phyloP scores from a whole-genome alignment of 2,329 filamentous ascomycete species.

The Sordariomycetes sp. region DNA sequence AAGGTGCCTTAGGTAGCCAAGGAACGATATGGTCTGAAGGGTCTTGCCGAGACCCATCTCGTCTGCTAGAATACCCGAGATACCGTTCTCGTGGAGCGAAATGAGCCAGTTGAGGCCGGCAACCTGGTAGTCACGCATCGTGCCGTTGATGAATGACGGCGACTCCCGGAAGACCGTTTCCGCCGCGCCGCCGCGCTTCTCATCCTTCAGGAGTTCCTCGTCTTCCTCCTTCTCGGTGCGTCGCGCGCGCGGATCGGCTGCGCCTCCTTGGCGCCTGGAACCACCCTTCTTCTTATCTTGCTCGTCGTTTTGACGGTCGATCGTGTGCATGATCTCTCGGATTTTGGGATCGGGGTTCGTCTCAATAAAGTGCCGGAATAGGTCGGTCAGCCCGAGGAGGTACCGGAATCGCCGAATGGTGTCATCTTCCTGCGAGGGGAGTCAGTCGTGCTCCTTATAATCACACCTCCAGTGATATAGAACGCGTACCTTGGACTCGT shows the following conservation, averaged over 20 bases:
- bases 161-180: slow-evolving; percentile 92
- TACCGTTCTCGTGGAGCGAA: slow-evolving; percentile 95
- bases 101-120: slow-evolving; percentile 96
- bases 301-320: slow-evolving; percentile 84
- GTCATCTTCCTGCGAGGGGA: slow-evolving; percentile 65
- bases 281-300: slow-evolving; percentile 60
- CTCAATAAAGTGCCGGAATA: slow-evolving; percentile 98
- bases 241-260: slow-evolving; percentile 64
- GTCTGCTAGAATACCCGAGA: slow-evolving; percentile 93
- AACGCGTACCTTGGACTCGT: slow-evolving; percentile 71
- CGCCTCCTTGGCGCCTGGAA: slow-evolving; percentile 63
- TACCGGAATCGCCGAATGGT: slow-evolving; percentile 91
- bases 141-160: slow-evolving; percentile 75
- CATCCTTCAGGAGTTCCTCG: slow-evolving; percentile 76
- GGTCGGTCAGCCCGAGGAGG: slow-evolving; percentile 83
- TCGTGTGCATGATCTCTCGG: slow-evolving; percentile 85
- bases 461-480: not conserved
- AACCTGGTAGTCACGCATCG: slow-evolving; percentile 95
- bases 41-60: slow-evolving; percentile 99
- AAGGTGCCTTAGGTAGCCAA: slow-evolving; percentile 88
- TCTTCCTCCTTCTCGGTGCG: slow-evolving; percentile 97
- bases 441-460: slow-evolving; percentile 6
- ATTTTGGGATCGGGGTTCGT: slow-evolving; percentile 93
- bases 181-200: slow-evolving; percentile 75
- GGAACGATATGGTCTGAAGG: slow-evolving; percentile 90